Conservation (phyloP, 1,284 basidiomycete genomes). For the Pseudozyma hubeiensis region DNA sequence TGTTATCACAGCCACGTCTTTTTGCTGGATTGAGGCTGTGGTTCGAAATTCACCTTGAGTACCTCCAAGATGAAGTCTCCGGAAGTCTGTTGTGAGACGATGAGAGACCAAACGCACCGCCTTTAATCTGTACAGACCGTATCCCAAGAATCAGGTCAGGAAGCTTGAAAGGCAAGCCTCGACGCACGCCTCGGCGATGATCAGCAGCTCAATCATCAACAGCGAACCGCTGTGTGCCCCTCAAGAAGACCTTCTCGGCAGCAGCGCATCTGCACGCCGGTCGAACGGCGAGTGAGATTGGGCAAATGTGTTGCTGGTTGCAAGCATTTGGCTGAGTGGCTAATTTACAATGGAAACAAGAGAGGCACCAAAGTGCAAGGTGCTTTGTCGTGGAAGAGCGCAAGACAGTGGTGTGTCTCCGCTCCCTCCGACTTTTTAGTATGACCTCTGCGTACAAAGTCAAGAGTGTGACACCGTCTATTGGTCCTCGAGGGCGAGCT, state of each 20-base stretch:
- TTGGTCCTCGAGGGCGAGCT: conserved; percentile 65
- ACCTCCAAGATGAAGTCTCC: too few species aligned
- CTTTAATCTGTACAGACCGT: too few species aligned
- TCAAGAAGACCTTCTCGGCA: neutral
- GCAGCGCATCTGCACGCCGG: neutral
- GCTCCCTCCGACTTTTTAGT: conserved; percentile 12
- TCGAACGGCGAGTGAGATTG: neutral
- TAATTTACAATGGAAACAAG: conserved; percentile 33
- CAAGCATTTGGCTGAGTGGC: conserved; percentile 17
- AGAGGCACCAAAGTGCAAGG: neutral
- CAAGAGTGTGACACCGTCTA: conserved; percentile 23
- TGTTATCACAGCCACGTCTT: too few species aligned
- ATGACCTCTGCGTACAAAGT: neutral
- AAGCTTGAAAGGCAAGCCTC: too few species aligned
- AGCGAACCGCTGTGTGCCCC: neutral
- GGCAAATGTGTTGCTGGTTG: neutral
- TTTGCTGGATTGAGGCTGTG: too few species aligned
- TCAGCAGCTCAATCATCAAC: too few species aligned
- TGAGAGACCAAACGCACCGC: too few species aligned
- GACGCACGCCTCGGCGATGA: too few species aligned
- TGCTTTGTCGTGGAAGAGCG: neutral
- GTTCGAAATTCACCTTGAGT: too few species aligned
- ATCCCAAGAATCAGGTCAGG: too few species aligned
- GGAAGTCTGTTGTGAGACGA: too few species aligned
- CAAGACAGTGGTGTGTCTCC: neutral